Conservation (phyloP, 257 asterid species). For the Solanum chiquidenum region DNA sequence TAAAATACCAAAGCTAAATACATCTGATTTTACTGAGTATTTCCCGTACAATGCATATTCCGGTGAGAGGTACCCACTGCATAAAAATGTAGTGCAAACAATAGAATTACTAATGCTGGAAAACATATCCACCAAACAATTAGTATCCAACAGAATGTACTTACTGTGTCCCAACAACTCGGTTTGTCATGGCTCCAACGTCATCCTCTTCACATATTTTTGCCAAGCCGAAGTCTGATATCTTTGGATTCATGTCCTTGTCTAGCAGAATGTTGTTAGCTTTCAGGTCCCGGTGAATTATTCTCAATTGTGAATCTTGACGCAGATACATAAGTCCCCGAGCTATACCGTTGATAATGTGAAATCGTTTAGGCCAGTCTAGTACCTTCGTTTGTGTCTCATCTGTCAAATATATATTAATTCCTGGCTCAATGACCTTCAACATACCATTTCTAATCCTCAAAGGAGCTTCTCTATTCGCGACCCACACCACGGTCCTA, state of each 20-base stretch:
- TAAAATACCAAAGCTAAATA: conserved; percentile 19
- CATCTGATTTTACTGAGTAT: conserved; percentile 26
- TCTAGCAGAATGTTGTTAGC: conserved; percentile 46
- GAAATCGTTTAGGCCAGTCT: conserved; percentile 37
- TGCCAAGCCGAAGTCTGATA: conserved; percentile 47
- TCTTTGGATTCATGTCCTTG: conserved; percentile 32
- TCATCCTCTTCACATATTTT: conserved; percentile 30
- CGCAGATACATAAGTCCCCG: conserved; percentile 48
- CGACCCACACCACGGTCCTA: background rate
- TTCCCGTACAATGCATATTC: conserved; percentile 14
- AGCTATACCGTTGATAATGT: conserved; percentile 28
- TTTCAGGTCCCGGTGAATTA: conserved; percentile 37
- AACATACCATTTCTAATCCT: background rate
- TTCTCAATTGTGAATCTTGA: conserved; percentile 38
- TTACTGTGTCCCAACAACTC: conserved; percentile 31
- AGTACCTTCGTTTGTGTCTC: conserved; percentile 2
- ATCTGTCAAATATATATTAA: conserved; percentile 9
- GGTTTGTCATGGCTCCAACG: conserved; percentile 23
- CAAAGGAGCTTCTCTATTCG: background rate
- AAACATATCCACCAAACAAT: background rate
- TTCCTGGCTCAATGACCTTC: no score
- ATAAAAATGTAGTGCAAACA: background rate
- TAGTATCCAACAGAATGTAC: background rate
- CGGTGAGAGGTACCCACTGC: conserved; percentile 23
- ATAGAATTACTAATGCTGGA: background rate